A percentile compares a stretch with the other conserved stretches of the same genome.
These are phyloP conservation scores for Schwanniomyces sp. DNA, from an alignment of 805 yeast species.

Conservation along the genomic window DNA sequence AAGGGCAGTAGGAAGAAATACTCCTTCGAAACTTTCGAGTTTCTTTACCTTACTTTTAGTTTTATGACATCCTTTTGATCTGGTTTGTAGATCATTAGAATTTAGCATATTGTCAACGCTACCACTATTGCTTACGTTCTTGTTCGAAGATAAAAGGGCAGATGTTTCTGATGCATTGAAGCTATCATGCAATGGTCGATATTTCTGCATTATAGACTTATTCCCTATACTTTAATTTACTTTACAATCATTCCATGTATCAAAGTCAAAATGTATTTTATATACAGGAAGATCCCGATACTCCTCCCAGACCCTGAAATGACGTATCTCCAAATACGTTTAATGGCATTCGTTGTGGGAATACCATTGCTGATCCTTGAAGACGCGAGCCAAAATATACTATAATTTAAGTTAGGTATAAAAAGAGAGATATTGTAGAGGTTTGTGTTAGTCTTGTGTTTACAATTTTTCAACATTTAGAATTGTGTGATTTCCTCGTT, in stretches of 20 bases:
- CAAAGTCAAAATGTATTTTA: not conserved
- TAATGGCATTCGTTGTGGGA: too few species aligned
- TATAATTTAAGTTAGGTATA: too few species aligned
- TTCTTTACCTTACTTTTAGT: conserved; percentile 33
- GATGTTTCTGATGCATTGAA: not conserved
- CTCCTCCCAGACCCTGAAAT: too few species aligned
- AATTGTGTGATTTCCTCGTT: too few species aligned
- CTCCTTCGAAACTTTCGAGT: conserved; percentile 83
- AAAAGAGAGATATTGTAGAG: too few species aligned
- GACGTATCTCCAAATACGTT: too few species aligned
- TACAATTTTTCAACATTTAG: too few species aligned
- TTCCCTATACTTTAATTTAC: not conserved
- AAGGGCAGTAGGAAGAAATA: conserved; percentile 88
- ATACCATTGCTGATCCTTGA: not conserved
- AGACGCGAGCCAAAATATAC: too few species aligned
- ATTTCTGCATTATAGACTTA: not conserved
- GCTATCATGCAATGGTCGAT: not conserved
- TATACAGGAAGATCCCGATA: not conserved
- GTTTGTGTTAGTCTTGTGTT: too few species aligned
- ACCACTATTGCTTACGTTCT: not conserved
- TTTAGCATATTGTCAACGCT: not conserved
- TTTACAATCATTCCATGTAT: not conserved
- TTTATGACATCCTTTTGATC: not conserved
- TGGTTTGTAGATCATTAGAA: not conserved
- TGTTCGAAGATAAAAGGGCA: not conserved